phyloP scores from a whole-genome alignment of 2,329 filamentous ascomycete species.

The Eutypa lata region DNA sequence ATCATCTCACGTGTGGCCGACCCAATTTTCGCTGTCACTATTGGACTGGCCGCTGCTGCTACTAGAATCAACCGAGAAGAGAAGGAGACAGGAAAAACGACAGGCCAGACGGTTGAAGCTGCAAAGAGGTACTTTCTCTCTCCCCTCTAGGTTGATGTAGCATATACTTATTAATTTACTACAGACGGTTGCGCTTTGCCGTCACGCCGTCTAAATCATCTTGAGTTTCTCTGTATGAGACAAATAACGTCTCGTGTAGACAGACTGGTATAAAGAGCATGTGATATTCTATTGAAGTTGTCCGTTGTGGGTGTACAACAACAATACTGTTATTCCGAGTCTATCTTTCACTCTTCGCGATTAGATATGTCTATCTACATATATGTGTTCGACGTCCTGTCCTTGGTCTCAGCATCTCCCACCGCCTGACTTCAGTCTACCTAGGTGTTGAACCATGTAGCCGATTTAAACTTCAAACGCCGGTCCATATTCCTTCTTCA shows the following conservation, averaged over 20 bases:
- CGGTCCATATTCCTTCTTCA: constrained; percentile 66
- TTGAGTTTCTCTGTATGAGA: no score
- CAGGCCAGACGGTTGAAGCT: constrained; percentile 46
- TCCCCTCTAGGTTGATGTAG: not conserved
- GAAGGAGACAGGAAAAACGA: constrained; percentile 53
- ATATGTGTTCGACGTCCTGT: not conserved
- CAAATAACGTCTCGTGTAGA: no score
- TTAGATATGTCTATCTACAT: not conserved
- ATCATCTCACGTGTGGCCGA: constrained; percentile 59
- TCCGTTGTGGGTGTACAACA: no score
- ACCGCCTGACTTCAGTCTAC: not conserved
- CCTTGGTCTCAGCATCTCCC: not conserved
- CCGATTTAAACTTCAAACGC: constrained; percentile 30
- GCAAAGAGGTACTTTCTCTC: constrained; percentile 38
- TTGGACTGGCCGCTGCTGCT: constrained; percentile 53
- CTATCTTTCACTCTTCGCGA: no score
- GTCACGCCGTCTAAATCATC: not conserved
- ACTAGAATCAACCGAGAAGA: constrained; percentile 59
- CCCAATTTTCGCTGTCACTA: constrained; percentile 56
- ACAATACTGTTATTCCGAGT: no score
- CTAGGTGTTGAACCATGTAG: not conserved
- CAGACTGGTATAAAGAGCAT: no score
- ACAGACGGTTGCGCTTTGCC: constrained; percentile 3
- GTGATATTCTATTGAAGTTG: no score
- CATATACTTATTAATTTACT: not conserved